Evolutionary conservation across 768 basidiomycete genomes (phyloP).

Genomic region (Rossbeevera mucosa): DNA sequence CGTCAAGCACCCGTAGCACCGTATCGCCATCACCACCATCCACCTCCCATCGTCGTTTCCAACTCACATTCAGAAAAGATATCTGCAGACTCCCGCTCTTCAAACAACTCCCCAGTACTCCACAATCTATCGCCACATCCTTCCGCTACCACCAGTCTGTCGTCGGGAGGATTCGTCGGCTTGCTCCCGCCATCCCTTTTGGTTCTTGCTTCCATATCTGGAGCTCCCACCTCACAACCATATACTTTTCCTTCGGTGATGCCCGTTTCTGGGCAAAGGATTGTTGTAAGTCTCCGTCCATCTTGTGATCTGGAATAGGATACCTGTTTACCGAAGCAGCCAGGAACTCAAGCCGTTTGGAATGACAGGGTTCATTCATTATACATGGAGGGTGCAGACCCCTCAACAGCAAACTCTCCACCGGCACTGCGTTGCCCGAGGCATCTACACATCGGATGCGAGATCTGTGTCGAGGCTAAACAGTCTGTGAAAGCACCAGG

Average conservation of each 20-base stretch:
- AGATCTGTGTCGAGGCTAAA: conserved; percentile 71
- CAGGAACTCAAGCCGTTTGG: conserved; percentile 21
- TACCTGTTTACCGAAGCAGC: conserved; percentile 6
- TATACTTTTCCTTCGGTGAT: conserved; percentile 5
- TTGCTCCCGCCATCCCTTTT: conserved; percentile 29
- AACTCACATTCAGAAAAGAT: conserved; percentile 23
- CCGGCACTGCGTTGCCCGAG: conserved; percentile 65
- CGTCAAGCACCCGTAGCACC: conserved; percentile 51
- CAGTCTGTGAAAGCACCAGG: conserved; percentile 26
- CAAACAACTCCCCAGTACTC: conserved; percentile 20
- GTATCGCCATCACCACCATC: conserved; percentile 32
- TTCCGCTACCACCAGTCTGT: conserved; percentile 17
- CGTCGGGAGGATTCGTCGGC: conserved; percentile 14
- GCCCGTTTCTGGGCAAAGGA: conserved; percentile 1
- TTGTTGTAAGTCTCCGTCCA: conserved; percentile 9
- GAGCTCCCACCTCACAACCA: conserved; percentile 9
- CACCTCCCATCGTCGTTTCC: conserved; percentile 33
- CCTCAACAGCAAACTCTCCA: conserved; percentile 56
- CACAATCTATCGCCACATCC: conserved; percentile 24
- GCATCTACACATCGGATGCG: conserved; percentile 68
- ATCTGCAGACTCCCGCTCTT: conserved; percentile 21
- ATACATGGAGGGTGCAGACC: conserved; percentile 61
- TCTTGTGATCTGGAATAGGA: background rate
- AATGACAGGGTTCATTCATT: conserved; percentile 43
- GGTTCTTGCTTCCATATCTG: conserved; percentile 28